Percentiles rank a stretch among this genome's conserved stretches.
phyloP scores from a whole-genome alignment of 768 basidiomycete genomes.

The Suillus plorans region DNA sequence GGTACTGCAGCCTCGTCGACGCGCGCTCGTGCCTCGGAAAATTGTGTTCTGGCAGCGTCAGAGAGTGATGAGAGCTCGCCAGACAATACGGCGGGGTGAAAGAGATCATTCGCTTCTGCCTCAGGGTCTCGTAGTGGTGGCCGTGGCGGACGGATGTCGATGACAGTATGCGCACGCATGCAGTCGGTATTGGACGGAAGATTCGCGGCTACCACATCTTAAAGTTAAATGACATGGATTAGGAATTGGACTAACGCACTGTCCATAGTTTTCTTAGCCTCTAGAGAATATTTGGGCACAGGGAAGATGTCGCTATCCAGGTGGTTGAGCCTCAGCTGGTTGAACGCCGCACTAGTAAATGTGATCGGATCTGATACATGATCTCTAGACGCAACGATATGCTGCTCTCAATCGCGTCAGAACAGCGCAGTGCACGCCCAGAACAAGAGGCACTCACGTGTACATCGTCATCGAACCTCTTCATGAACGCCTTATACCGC shows the following conservation, averaged over 20 bases:
- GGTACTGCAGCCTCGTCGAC: constrained; percentile 20
- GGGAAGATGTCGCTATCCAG: not conserved
- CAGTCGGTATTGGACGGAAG: not conserved
- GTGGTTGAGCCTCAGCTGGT: not conserved
- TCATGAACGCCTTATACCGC: constrained; percentile 73
- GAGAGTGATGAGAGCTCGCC: not conserved
- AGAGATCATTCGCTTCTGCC: not conserved
- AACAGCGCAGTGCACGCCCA: not conserved
- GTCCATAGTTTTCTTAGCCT: not conserved
- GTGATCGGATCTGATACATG: not conserved
- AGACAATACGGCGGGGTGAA: not conserved
- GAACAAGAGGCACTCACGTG: constrained; percentile 47
- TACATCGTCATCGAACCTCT: constrained; percentile 54
- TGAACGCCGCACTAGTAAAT: not conserved
- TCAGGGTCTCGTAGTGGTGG: not conserved
- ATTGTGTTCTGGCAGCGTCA: constrained; percentile 34
- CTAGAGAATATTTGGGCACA: not conserved
- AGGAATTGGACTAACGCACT: not conserved
- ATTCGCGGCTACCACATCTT: not conserved
- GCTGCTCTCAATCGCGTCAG: not conserved
- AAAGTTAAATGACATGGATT: not conserved
- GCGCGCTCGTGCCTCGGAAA: constrained; percentile 37
- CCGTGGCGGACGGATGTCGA: not conserved
- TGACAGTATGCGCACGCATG: not conserved
- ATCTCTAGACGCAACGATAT: not conserved